Evolutionary conservation across 2,329 filamentous ascomycete species (phyloP).

Genomic region (Ophiostoma sp.): DNA sequence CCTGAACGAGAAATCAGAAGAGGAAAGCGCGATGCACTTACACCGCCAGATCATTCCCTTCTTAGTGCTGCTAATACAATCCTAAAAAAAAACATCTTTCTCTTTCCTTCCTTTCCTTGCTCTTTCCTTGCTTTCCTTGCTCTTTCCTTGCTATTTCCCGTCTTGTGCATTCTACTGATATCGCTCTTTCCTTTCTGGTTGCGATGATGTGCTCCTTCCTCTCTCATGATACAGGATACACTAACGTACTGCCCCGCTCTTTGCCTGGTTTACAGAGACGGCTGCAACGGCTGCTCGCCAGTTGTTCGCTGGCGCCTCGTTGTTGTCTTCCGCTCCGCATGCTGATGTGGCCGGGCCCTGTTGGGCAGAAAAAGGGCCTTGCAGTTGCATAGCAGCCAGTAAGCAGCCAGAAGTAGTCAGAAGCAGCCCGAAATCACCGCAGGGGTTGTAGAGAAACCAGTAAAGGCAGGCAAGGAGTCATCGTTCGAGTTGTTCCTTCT

Average conservation of each 20-base stretch:
- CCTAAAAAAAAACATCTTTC: no score
- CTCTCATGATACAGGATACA: no score
- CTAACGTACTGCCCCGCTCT: background rate
- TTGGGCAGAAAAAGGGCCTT: background rate
- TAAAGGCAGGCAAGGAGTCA: background rate
- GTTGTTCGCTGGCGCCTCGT: background rate
- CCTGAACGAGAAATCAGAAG: background rate
- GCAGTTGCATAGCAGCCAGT: no score
- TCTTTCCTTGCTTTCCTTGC: no score
- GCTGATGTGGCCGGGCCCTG: background rate
- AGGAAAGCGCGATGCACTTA: slow-evolving; percentile 11
- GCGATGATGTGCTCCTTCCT: no score
- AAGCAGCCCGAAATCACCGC: no score
- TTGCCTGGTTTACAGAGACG: background rate
- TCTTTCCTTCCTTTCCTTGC: background rate
- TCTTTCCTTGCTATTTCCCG: no score
- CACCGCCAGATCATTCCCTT: background rate
- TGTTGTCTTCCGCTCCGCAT: background rate
- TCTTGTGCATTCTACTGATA: no score
- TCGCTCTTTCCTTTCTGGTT: no score
- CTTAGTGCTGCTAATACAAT: background rate
- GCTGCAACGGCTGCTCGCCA: background rate
- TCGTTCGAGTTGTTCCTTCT: background rate
- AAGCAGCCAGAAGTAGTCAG: no score
- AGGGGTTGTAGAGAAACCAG: no score